Percentiles rank a stretch among this genome's conserved stretches.
Conservation (phyloP, 2,329 filamentous ascomycete species). For the Cryphonectria japonica region DNA sequence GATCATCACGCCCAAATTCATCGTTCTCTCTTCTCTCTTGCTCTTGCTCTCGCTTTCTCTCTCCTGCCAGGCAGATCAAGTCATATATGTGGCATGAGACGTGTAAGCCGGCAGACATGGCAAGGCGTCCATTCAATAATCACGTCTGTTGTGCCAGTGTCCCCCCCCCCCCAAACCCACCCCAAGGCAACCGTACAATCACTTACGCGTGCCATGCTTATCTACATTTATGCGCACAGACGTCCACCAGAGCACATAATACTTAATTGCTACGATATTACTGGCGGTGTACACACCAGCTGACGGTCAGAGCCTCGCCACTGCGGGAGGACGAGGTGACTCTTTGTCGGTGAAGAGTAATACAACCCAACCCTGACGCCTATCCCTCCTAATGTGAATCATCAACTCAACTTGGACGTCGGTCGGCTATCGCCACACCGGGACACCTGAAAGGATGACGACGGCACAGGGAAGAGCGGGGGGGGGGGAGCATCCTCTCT, state of each 20-base stretch:
- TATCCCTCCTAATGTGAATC: background rate
- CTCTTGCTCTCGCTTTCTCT: no score
- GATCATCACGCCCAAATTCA: no score
- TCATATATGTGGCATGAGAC: background rate
- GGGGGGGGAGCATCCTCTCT: background rate
- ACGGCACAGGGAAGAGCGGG: no score
- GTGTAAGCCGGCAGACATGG: background rate
- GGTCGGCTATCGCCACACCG: background rate
- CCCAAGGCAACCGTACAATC: background rate
- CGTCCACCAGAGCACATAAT: conserved; percentile 4
- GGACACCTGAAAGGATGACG: background rate
- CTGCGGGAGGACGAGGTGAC: background rate
- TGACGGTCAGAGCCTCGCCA: background rate
- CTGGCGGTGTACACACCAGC: background rate
- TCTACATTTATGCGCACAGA: background rate
- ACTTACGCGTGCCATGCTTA: background rate
- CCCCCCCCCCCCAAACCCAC: no score
- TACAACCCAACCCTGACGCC: background rate
- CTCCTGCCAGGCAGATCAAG: no score
- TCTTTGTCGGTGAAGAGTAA: background rate
- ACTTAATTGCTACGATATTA: background rate
- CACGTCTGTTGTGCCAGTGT: background rate
- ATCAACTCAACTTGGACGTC: background rate
- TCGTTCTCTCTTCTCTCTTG: no score
- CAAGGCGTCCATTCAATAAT: background rate